Conservation (phyloP, 192 early-diverging fungal genomes). For the Thoreauomyces humboldtii region DNA sequence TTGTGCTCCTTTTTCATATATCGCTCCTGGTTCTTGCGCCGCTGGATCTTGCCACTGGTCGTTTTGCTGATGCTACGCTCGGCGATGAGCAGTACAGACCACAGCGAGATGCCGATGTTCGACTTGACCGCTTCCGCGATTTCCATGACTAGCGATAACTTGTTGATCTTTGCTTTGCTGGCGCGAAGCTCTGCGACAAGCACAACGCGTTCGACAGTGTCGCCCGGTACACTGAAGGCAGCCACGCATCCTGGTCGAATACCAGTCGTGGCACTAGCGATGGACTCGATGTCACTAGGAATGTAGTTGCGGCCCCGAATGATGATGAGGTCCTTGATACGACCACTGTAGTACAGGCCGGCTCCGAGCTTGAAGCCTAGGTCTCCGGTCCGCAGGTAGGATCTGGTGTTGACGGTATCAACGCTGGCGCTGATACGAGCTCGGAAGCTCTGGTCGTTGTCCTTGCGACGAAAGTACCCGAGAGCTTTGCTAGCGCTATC, state of each 20-base stretch:
- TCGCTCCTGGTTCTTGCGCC: background rate
- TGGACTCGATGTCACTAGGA: background rate
- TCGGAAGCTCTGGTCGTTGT: background rate
- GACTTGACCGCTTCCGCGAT: background rate
- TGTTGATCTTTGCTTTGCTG: background rate
- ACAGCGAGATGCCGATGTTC: background rate
- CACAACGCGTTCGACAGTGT: background rate
- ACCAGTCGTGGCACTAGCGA: background rate
- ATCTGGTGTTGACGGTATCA: background rate
- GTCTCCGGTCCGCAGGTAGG: background rate
- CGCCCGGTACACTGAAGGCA: background rate
- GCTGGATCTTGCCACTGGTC: background rate
- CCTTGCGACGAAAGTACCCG: background rate
- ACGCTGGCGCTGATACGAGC: background rate
- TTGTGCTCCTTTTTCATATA: background rate
- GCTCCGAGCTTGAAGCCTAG: background rate
- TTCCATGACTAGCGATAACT: background rate
- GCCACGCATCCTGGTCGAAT: background rate
- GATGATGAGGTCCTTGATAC: slow-evolving; percentile 4
- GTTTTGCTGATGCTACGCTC: background rate
- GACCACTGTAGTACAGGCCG: background rate
- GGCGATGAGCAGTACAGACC: background rate
- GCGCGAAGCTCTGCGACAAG: background rate
- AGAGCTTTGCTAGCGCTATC: slow-evolving; percentile 1
- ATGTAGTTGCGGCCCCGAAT: slow-evolving; percentile 5